Evolutionary conservation across 176 grass and related monocot species (phyloP).

Genomic region (Musa acuminata): DNA sequence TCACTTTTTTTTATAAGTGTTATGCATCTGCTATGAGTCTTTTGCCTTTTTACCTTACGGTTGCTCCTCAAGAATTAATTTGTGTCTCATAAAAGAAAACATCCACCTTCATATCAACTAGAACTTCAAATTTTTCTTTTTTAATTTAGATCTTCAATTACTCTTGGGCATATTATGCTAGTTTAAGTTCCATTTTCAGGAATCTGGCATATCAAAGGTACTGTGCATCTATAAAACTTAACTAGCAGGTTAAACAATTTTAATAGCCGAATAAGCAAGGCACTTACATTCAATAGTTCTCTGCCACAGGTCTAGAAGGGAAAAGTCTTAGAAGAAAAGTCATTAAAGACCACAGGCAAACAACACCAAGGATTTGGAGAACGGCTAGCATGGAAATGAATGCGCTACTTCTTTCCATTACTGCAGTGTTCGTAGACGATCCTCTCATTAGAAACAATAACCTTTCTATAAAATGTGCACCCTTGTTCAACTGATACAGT

Average conservation of each 20-base stretch:
- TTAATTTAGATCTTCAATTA: background rate
- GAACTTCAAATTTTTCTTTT: background rate
- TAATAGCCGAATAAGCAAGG: background rate
- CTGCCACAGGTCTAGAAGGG: slow-evolving; percentile 27
- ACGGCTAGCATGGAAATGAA: slow-evolving; percentile 22
- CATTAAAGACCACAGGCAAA: slow-evolving; percentile 29
- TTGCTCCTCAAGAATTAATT: background rate
- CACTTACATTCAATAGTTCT: slow-evolving; percentile 25
- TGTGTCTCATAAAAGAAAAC: background rate
- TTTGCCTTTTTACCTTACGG: background rate
- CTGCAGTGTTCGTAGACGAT: background rate
- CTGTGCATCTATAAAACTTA: background rate
- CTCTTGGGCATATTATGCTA: background rate
- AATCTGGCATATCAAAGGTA: background rate
- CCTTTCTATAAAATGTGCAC: slow-evolving; percentile 33
- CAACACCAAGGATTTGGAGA: slow-evolving; percentile 27
- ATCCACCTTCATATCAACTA: background rate
- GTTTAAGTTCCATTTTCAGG: background rate
- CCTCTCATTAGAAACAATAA: slow-evolving; percentile 23
- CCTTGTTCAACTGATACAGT: slow-evolving; percentile 35
- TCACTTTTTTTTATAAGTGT: background rate
- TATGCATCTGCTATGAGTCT: background rate
- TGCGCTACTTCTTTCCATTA: slow-evolving; percentile 22
- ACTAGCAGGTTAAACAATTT: background rate
- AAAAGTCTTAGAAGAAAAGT: slow-evolving; percentile 32